phyloP scores from a whole-genome alignment of 2,329 filamentous ascomycete species.

The Sphaerulina musiva region DNA sequence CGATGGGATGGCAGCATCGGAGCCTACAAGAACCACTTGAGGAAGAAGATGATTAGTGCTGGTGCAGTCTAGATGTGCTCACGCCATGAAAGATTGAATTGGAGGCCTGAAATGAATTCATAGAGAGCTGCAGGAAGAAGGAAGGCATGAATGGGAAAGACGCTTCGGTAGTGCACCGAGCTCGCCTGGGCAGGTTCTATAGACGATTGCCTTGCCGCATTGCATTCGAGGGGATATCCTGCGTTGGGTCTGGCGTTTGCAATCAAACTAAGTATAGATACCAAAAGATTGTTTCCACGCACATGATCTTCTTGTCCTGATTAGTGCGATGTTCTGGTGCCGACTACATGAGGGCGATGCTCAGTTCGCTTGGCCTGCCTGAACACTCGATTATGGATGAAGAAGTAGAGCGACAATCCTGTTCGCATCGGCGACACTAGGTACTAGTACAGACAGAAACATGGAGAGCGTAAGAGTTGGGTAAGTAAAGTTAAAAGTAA shows the following conservation, averaged over 20 bases:
- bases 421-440: too few relatives aligned
- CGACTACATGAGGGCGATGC: neutral
- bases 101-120: neutral
- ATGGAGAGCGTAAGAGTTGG: too few relatives aligned
- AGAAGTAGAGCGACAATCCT: too few relatives aligned
- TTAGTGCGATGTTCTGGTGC: neutral
- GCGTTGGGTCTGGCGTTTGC: constrained; percentile 6
- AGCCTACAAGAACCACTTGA: constrained; percentile 95
- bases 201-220: constrained; percentile 2
- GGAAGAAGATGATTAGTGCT: constrained; percentile 93
- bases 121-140: neutral
- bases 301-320: neutral
- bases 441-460: too few relatives aligned
- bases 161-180: constrained; percentile 9
- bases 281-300: constrained; percentile 4
- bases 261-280: constrained; percentile 5
- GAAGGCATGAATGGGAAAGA: neutral
- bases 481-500: neutral
- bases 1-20: constrained; percentile 84
- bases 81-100: neutral
- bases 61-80: constrained; percentile 58
- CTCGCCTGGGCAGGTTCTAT: neutral
- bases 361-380: neutral
- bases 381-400: neutral
- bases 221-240: constrained; percentile 7